Evolutionary conservation across 306 rosid species (phyloP), one percentile per base, ranked within the genome.

Genomic region (Elaeagnus macrophylla): DNA sequence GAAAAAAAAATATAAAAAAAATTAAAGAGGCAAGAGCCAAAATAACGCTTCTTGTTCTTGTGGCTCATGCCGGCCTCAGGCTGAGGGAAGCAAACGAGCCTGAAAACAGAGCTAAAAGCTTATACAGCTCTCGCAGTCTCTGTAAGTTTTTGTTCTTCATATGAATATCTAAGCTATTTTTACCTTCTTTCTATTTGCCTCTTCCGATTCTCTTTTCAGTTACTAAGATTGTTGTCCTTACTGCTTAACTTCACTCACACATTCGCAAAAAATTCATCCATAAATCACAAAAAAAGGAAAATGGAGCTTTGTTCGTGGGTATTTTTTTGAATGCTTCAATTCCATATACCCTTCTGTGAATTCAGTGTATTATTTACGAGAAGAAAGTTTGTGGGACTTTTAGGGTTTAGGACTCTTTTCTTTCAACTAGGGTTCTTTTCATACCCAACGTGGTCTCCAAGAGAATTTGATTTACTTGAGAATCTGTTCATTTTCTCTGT

Each of bases 401-500:
- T 62, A 69, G 69, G 75, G 69, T 70, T 69, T 51, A 19, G 45
- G 48, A 13, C 43, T 11, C 32, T 8, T 42, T 44, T 37, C 53
- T 6, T 12, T 25, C 15, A 41, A 32, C 49, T 66, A 66, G 59
- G 65, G 71, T 51, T 66, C 47, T 51, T 43, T 53, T 18, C 7
- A 11, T 20, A 52, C 35, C 20, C 8, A 15, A 38, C 12, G 36
- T 20, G 9, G 2, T 18, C 53, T 37, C 25, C 41, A 11, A 9
- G 8, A 6, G 51, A 54, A 56, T 53, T 64, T 48, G 60, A 64
- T 67, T 10, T 13, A 53, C 59, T 53, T 15, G 10, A 8, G 59
- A 59, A 38, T 57, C 42, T 25, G 70, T 49, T 41, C 15, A 25
- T 35, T 19, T 19, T 38, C 12, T n/a, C 45, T 61, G 43, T 15